Evolutionary conservation across 305 asterid species (phyloP), one percentile per base, ranked within the genome.

Genomic region (Withania somnifera): DNA sequence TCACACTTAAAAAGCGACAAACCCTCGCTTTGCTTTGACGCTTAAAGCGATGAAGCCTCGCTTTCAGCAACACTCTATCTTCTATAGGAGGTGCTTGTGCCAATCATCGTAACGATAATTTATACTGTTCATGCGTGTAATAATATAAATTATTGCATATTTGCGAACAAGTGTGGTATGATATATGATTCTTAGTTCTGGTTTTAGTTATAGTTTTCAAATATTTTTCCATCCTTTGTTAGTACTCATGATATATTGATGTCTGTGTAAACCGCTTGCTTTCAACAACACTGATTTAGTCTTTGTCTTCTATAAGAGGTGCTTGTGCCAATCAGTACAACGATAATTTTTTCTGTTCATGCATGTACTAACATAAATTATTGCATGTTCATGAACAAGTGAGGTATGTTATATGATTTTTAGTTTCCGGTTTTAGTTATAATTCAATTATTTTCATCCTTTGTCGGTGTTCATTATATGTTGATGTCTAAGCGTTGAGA

Each of bases 401-500:
- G 79, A 73, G 58, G 42, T 26, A 14, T 45, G 34, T 0, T 17
- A 24, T 45, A 24, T 71, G 38, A 24, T 73, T 7, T 45, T 47
- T 24, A 24, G 24, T 73, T 47, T 45, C 54, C 2, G 10, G 42
- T 26, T 73, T 38, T 14, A 47, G 15, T 24, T 42, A 71, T 13
- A 24, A 9, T 42, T 42, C 38, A 71, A 15, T 24, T 64, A 64
- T 61, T 32, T 64, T 71, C 79, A 47, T 73, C 53, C 77, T 68
- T 15, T 7, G 58, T 71, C 24, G 15, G 60, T 47, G 40, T 14
- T 73, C 79, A 24, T 82, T 71, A 34, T 80, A 81, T 83, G 38
- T 71, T 67, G 73, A 82, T 81, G 80, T 67, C 26, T 64, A 79
- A 82, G 73, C 77, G 78, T 81, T 87, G 45, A 66, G 58, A 47